Evolutionary conservation across 164 flowering plant genomes (phyloP).

Genomic region (Nelumbo lutea): DNA sequence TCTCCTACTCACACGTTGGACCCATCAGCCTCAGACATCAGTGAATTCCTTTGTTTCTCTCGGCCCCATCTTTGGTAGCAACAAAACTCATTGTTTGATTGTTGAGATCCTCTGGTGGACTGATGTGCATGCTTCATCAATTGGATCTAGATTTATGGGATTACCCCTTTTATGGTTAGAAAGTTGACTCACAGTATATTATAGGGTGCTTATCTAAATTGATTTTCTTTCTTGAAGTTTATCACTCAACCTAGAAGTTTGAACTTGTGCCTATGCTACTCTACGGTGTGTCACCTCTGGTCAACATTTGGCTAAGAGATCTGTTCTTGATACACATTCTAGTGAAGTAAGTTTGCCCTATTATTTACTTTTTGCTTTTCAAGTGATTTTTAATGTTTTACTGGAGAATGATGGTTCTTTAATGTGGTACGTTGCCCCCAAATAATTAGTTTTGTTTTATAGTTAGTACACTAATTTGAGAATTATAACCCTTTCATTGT

Average conservation of each 20-base stretch:
- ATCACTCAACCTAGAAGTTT: constrained; percentile 1
- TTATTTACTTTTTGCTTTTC: too few species aligned
- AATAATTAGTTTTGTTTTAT: neutral
- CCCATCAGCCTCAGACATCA: too few species aligned
- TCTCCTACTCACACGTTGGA: too few species aligned
- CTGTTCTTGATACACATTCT: constrained; percentile 78
- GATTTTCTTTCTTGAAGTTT: neutral
- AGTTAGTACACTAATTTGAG: neutral
- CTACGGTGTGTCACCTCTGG: constrained; percentile 78
- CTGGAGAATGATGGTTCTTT: neutral
- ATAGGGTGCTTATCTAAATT: neutral
- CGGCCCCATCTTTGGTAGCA: too few species aligned
- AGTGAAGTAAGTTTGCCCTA: constrained; percentile 41
- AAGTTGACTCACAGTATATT: neutral
- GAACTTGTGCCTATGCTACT: constrained; percentile 7
- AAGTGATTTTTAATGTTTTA: neutral
- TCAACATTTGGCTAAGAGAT: constrained; percentile 83
- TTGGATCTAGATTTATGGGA: neutral
- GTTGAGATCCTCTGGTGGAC: neutral
- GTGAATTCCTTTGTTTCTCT: too few species aligned
- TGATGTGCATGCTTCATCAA: neutral
- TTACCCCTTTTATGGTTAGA: neutral
- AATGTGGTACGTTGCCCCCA: neutral
- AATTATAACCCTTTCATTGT: neutral
- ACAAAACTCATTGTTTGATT: too few species aligned